Percentiles rank a stretch among this genome's conserved stretches.
Conservation (phyloP, 306 rosid species). For the Lathyrus oleraceus region DNA sequence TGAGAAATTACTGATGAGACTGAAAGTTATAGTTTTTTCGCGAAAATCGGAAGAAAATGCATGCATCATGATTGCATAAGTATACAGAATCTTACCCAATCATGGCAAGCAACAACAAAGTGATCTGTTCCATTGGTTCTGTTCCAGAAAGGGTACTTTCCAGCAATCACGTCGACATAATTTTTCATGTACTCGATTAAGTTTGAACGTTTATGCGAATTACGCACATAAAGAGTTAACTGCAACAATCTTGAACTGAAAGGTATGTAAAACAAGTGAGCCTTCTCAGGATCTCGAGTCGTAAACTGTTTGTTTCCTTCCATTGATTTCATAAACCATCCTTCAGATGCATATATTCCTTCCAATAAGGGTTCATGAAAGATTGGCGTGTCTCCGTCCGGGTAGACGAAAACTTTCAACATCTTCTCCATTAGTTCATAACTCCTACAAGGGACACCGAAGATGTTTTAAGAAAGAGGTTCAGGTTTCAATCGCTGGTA, state of each 20-base stretch:
- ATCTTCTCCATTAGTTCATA: slow-evolving; percentile 85
- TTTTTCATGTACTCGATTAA: slow-evolving; percentile 66
- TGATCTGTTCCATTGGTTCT: slow-evolving; percentile 91
- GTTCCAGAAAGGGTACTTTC: slow-evolving; percentile 83
- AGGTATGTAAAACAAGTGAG: slow-evolving; percentile 92
- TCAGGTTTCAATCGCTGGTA: background rate
- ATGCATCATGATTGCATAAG: slow-evolving; percentile 17
- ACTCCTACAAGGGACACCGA: slow-evolving; percentile 57
- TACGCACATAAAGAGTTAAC: slow-evolving; percentile 60
- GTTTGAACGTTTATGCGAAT: slow-evolving; percentile 69
- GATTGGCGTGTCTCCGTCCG: slow-evolving; percentile 78
- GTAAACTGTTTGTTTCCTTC: slow-evolving; percentile 70
- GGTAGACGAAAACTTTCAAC: slow-evolving; percentile 77
- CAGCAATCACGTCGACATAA: slow-evolving; percentile 55
- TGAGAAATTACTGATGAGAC: slow-evolving; percentile 50
- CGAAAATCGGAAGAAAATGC: background rate
- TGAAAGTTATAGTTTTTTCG: slow-evolving; percentile 37
- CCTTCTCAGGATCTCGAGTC: slow-evolving; percentile 61
- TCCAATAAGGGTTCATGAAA: slow-evolving; percentile 72
- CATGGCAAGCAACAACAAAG: slow-evolving; percentile 97
- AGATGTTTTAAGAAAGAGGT: background rate
- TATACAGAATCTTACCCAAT: slow-evolving; percentile 71
- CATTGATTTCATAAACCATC: slow-evolving; percentile 90
- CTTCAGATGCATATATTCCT: slow-evolving; percentile 96
- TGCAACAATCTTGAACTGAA: slow-evolving; percentile 86